Base-by-base conservation (phyloP, 2,329 filamentous ascomycete species). In the Trichoderma semiorbis region DNA sequence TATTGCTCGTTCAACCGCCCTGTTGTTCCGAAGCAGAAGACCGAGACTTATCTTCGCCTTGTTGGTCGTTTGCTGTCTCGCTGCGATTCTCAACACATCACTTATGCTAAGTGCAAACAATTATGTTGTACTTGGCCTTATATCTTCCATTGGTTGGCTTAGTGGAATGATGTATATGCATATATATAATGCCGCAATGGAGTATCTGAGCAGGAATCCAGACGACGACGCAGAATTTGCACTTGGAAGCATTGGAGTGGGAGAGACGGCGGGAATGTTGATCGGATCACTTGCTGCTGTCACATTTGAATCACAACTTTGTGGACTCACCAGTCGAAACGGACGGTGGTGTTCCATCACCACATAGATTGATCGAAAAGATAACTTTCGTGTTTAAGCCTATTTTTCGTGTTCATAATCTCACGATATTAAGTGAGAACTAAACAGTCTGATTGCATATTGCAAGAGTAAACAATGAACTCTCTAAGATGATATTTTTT, bases 311-410 rank as follows among this genome's bases (percentile, higher is more conserved):
- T 14, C 30, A 3, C 57, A 69, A n/a, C 67, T 69, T 8, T 69
- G 67, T 53, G 57, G 57, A 58, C 11, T 69, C 7, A 39, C 57
- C 5, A 69, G 47, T 62, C 39, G 21, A 61, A 53, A 30, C 1
- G 57, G 67, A 28, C 67, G 67, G 24, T 62, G 67, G 67, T 69
- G 67, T 69, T 39, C 67, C 16, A 61, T 30, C 4, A 50, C 26
- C 6, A 34, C n/a, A 26, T 69, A 62, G 28, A 36, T 28, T 21
- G 8, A 26, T 4, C 28, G 16, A 58, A 32, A 24, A 14, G 16
- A 34, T 26, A 7, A 3, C 5, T 30, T 58, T n/a, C 7, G 55
- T 32, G 10, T n/a, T 50, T 28, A 18, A 18, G 2, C 24, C 21
- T 39, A 6, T 36, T 60, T 28, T 18, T 57, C 53, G 24, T 3